Base-by-base conservation (phyloP, 2,329 filamentous ascomycete species). In the Lecanicillium sp. region DNA sequence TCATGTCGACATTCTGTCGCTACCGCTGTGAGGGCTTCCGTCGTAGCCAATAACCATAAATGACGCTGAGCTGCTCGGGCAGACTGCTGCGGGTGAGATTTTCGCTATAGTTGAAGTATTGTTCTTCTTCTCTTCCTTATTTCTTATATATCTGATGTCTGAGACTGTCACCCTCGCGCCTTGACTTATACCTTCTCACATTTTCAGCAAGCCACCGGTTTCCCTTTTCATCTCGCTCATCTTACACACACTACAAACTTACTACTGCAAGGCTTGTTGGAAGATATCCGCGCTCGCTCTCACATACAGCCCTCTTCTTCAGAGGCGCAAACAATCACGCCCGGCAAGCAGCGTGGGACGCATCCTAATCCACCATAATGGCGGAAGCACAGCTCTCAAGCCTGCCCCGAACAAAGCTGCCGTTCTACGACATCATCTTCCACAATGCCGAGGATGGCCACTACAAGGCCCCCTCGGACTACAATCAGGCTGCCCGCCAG, bases 381-480 rank as follows among this genome's bases (percentile, higher is more conserved):
- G 32, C 45, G 11, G 38, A 11, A 7, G 15, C 30, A 23, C 33
- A 37, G 15, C n/a, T 10, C 10, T 29, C 23, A 8, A 20, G 15
- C 32, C 30, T 33, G 24, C 40, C 47, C n/a, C 32, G 41, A 24
- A 49, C 47, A 19, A 49, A 49, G 40, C 40, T 49, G 47, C 47
- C 47, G 10, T 49, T 49, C 40, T 49, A 35, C 33, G 40, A 49
- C 35, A 40, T 44, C 36, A 33, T 33, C 33, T 43, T 44, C 19
- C 47, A 26, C 47, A 40, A 44, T 26, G 20, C 32, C 6, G 30
- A 48, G 14, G 47, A 49, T 30, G 23, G n/a, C 33, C 26, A 39
- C 33, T 38, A 44, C 15, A 33, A 43, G 7, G 26, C 40, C 11
- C 47, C 47, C 4, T 49, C 40, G 8, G 40, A 49, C 39, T 49